Conservation (phyloP, 2,329 filamentous ascomycete species). For the Biscogniauxia mediterranea region DNA sequence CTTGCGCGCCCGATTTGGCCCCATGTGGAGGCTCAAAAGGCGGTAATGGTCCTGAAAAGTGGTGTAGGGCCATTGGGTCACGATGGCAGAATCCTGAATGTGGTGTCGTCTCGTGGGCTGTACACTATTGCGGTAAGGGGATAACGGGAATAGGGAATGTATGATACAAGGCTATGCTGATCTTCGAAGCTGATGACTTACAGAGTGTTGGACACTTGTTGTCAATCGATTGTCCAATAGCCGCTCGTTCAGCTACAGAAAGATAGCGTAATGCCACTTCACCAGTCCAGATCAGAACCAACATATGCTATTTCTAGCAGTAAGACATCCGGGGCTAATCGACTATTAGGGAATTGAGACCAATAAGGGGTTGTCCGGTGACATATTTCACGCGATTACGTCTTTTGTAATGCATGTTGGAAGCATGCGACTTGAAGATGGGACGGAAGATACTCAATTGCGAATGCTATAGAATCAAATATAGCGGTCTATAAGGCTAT, state of each 20-base stretch:
- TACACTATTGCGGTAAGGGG: not conserved
- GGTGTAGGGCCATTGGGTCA: constrained; percentile 15
- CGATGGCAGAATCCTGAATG: not conserved
- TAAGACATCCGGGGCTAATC: not conserved
- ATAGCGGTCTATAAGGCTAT: too few species aligned
- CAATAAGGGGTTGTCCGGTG: not conserved
- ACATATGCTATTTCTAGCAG: not conserved
- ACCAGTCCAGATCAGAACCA: not conserved
- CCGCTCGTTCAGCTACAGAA: not conserved
- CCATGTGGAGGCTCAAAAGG: constrained; percentile 13
- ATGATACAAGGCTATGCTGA: not conserved
- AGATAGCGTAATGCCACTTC: not conserved
- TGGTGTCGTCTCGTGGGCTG: not conserved
- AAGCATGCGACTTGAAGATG: too few species aligned
- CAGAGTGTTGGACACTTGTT: not conserved
- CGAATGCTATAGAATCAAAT: too few species aligned
- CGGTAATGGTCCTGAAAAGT: constrained; percentile 6
- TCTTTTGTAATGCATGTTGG: too few species aligned
- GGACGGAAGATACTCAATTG: too few species aligned
- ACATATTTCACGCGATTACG: too few species aligned
- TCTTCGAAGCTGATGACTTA: not conserved
- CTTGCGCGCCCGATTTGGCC: constrained; percentile 13
- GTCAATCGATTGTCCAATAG: not conserved
- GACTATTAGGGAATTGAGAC: not conserved
- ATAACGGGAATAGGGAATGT: not conserved